phyloP scores from a whole-genome alignment of 1,284 basidiomycete genomes.

The Puccinia horiana region DNA sequence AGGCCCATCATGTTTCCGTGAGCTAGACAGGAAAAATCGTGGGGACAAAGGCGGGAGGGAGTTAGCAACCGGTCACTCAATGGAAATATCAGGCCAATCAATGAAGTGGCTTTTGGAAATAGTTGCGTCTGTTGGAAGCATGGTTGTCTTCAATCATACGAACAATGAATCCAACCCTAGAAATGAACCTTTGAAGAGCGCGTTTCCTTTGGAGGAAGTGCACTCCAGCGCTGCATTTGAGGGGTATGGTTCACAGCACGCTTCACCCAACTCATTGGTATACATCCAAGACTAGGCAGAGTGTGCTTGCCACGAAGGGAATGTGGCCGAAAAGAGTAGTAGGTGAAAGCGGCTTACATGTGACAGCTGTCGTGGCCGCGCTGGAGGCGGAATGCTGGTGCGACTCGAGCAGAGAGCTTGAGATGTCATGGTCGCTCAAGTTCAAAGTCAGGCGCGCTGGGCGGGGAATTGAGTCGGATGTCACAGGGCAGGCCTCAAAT shows the following conservation, averaged over 20 bases:
- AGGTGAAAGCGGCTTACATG: slow-evolving; percentile 21
- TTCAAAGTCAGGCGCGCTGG: neutral
- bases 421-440: slow-evolving; percentile 24
- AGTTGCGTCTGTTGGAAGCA: neutral
- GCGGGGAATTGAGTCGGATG: slow-evolving; percentile 27
- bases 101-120: neutral
- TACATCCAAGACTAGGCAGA: neutral
- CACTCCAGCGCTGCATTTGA: neutral
- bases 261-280: neutral
- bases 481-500: slow-evolving; percentile 21
- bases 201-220: neutral
- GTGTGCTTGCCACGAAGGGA: neutral
- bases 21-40: neutral
- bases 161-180: neutral
- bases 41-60: neutral
- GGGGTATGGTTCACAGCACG: neutral
- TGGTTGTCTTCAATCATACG: neutral
- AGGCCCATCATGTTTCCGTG: slow-evolving; percentile 22
- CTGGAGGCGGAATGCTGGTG: slow-evolving; percentile 20
- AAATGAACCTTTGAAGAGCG: neutral
- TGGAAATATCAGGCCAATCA: neutral
- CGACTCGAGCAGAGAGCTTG: slow-evolving; percentile 11
- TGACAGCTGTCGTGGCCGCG: slow-evolving; percentile 8
- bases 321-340: neutral
- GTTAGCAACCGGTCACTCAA: neutral